Conservation (phyloP, 805 yeast species). For the Starmerella vitae region DNA sequence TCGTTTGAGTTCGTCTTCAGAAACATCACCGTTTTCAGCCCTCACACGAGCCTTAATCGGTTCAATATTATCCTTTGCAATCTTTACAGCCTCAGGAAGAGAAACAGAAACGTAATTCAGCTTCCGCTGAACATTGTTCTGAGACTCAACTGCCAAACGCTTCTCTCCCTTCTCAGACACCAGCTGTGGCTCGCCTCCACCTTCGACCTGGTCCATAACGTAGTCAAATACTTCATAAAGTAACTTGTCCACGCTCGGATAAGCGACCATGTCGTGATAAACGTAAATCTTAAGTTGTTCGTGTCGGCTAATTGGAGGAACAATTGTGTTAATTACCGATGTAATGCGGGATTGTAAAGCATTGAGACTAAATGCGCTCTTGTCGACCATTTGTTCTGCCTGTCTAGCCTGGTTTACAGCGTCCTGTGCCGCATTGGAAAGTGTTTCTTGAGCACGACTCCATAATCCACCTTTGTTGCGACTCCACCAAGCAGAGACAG, state of each 20-base stretch:
- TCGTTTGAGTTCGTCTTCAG: constrained; percentile 17
- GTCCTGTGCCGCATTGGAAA: constrained; percentile 18
- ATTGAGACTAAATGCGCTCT: constrained; percentile 18
- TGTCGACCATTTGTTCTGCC: constrained; percentile 31
- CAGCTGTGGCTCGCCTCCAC: constrained; percentile 45
- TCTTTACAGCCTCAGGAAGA: constrained; percentile 69
- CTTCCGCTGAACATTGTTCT: constrained; percentile 30
- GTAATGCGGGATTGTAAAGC: constrained; percentile 27
- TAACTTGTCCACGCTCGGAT: constrained; percentile 35
- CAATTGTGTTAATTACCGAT: constrained; percentile 31
- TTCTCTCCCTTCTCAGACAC: constrained; percentile 36
- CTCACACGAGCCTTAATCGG: constrained; percentile 34
- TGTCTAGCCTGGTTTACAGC: constrained; percentile 28
- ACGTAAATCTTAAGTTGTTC: constrained; percentile 33
- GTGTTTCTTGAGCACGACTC: constrained; percentile 26
- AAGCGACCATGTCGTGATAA: constrained; percentile 36
- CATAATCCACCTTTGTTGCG: constrained; percentile 30
- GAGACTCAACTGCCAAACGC: constrained; percentile 28
- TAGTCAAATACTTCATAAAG: constrained; percentile 39
- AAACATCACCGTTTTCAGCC: constrained; percentile 15
- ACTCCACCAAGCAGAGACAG: constrained; percentile 29
- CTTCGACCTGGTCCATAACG: constrained; percentile 59
- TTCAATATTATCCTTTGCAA: constrained; percentile 77
- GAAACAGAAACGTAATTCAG: constrained; percentile 68
- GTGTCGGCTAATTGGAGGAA: constrained; percentile 33